These are phyloP conservation scores for Camelina laxa DNA, from an alignment of 345 rosid species.

Conservation along the genomic window DNA sequence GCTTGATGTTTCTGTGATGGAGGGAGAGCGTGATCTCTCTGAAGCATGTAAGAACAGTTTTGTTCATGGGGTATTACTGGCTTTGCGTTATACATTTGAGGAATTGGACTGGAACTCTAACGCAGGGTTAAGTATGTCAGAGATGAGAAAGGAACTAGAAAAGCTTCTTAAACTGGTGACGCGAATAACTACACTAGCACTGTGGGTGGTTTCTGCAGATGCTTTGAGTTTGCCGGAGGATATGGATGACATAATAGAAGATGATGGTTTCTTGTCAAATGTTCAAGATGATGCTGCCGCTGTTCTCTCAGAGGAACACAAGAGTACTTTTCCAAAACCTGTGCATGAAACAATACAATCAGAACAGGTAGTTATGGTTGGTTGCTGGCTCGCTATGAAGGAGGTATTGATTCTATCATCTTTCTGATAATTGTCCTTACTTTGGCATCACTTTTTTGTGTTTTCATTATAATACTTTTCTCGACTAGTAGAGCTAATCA, in stretches of 20 bases:
- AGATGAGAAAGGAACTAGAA: slow-evolving; percentile 71
- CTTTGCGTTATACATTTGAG: slow-evolving; percentile 92
- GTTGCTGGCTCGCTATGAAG: slow-evolving; percentile 99
- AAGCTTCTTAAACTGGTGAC: slow-evolving; percentile 76
- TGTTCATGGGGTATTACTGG: slow-evolving; percentile 89
- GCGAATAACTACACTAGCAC: slow-evolving; percentile 86
- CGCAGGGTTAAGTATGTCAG: slow-evolving; percentile 61
- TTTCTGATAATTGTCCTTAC: slow-evolving; percentile 15
- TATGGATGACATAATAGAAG: slow-evolving; percentile 80
- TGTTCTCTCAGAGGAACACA: slow-evolving; percentile 49
- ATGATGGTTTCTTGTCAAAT: slow-evolving; percentile 60
- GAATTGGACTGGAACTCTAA: slow-evolving; percentile 90
- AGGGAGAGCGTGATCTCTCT: slow-evolving; percentile 80
- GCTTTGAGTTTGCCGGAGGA: slow-evolving; percentile 87
- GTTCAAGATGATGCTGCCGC: slow-evolving; percentile 49
- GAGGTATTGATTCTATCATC: slow-evolving; percentile 62
- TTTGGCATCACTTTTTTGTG: slow-evolving; percentile 23
- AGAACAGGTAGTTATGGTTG: slow-evolving; percentile 93
- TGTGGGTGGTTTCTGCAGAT: slow-evolving; percentile 97
- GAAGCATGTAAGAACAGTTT: slow-evolving; percentile 90
- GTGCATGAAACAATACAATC: slow-evolving; percentile 53
- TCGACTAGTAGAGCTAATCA: background rate
- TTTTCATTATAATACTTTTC: slow-evolving; percentile 26
- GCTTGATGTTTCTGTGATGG: slow-evolving; percentile 71
- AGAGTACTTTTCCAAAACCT: slow-evolving; percentile 47